Percentiles rank a stretch among this genome's conserved stretches.
Conservation (phyloP, 352 stramenopile species). For the Globisporangium barbulae region DNA sequence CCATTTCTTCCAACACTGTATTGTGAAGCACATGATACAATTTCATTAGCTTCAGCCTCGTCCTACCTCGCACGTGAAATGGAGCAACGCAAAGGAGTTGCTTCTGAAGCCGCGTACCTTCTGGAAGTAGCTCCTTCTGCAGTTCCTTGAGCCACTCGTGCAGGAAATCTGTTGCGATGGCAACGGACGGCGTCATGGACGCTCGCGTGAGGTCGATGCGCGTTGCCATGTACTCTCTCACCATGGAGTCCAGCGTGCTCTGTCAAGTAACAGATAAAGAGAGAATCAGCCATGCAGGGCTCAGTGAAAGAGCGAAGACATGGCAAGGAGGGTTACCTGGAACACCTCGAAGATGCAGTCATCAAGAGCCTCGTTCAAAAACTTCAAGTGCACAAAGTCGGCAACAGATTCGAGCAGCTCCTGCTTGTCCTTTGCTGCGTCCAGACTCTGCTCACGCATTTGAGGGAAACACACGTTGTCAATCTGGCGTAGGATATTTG, state of each 20-base stretch:
- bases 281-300: not conserved
- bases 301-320: not conserved
- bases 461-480: too few species aligned
- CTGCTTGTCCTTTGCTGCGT: constrained; percentile 18
- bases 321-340: constrained; percentile 10
- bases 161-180: constrained; percentile 34
- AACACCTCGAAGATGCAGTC: constrained; percentile 32
- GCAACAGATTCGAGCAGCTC: constrained; percentile 21
- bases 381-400: constrained; percentile 9
- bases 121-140: constrained; percentile 5
- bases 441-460: constrained; percentile 15
- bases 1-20: constrained; percentile 3
- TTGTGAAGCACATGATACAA: not conserved
- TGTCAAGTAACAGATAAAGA: not conserved
- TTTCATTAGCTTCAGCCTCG: not conserved
- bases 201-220: constrained; percentile 31
- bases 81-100: not conserved
- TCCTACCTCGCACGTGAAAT: not conserved
- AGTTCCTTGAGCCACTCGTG: constrained; percentile 35
- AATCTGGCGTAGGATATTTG: too few species aligned
- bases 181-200: constrained; percentile 12
- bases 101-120: not conserved
- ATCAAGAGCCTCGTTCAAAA: constrained; percentile 21
- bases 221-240: constrained; percentile 34
- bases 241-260: constrained; percentile 27